Evolutionary conservation across 1,284 basidiomycete species (phyloP).

Genomic region (Cronartium quercuum): DNA sequence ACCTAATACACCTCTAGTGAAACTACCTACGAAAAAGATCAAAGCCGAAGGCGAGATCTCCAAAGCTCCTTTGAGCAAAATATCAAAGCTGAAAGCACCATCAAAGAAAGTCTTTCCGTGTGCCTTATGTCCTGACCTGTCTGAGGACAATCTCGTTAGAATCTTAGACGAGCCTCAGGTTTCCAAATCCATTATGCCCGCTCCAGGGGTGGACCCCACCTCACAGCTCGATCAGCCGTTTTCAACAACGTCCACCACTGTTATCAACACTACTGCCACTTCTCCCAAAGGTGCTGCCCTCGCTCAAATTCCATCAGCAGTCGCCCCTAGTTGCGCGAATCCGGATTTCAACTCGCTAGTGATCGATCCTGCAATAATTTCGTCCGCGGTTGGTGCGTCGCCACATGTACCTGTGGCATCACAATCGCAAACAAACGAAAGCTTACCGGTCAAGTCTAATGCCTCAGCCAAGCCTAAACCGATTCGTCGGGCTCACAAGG

Average conservation of each 20-base stretch:
- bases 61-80: background rate
- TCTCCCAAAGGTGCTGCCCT: background rate
- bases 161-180: slow-evolving; percentile 39
- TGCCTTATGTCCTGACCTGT: slow-evolving; percentile 49
- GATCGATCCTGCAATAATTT: background rate
- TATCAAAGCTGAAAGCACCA: background rate
- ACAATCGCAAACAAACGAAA: background rate
- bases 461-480: background rate
- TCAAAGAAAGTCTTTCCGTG: slow-evolving; percentile 44
- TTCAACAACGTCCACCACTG: background rate
- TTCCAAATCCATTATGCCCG: slow-evolving; percentile 29
- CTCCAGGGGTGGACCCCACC: background rate
- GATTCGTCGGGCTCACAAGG: slow-evolving; percentile 21
- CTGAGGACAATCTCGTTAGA: slow-evolving; percentile 43
- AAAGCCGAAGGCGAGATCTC: background rate
- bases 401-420: background rate
- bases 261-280: background rate
- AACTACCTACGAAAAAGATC: background rate
- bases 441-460: background rate
- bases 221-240: slow-evolving; percentile 2
- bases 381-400: background rate
- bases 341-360: too few relatives aligned
- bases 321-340: too few relatives aligned
- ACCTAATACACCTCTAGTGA: background rate
- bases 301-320: background rate